These are phyloP conservation scores for Parafenestella ontariensis DNA, from an alignment of 2,329 filamentous ascomycete species.

Conservation along the genomic window DNA sequence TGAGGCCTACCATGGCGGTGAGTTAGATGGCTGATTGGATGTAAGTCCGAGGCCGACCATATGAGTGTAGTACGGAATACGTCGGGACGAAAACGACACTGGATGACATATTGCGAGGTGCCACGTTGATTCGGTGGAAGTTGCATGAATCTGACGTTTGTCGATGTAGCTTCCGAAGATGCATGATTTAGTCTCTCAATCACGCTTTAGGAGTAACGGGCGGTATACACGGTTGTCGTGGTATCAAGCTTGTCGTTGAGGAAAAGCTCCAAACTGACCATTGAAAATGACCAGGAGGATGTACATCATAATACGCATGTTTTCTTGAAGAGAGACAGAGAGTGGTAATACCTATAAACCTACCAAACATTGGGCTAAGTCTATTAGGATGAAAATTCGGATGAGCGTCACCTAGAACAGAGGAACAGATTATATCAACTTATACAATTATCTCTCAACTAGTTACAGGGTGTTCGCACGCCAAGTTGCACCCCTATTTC, in stretches of 20 bases:
- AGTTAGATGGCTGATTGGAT: not conserved
- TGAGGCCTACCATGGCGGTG: constrained; percentile 3
- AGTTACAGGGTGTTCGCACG: too few relatives aligned
- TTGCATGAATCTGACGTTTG: not conserved
- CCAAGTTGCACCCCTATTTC: too few relatives aligned
- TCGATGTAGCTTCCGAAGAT: not conserved
- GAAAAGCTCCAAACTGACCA: not conserved
- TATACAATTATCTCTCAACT: not conserved
- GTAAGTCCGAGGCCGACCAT: not conserved
- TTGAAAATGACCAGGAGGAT: too few relatives aligned
- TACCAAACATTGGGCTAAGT: not conserved
- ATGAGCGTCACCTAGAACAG: not conserved
- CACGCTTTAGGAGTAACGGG: not conserved
- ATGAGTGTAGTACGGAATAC: not conserved
- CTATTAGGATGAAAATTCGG: not conserved
- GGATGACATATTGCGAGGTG: not conserved
- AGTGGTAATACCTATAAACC: not conserved
- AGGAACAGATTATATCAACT: not conserved
- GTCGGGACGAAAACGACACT: not conserved
- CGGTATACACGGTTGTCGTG: not conserved
- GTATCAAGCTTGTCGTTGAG: not conserved
- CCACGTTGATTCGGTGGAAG: not conserved
- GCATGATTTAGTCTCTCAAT: not conserved
- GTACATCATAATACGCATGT: too few relatives aligned
- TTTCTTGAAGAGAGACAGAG: not conserved